Evolutionary conservation across 768 basidiomycete genomes (phyloP).

Genomic region (Lactarius tabidus): DNA sequence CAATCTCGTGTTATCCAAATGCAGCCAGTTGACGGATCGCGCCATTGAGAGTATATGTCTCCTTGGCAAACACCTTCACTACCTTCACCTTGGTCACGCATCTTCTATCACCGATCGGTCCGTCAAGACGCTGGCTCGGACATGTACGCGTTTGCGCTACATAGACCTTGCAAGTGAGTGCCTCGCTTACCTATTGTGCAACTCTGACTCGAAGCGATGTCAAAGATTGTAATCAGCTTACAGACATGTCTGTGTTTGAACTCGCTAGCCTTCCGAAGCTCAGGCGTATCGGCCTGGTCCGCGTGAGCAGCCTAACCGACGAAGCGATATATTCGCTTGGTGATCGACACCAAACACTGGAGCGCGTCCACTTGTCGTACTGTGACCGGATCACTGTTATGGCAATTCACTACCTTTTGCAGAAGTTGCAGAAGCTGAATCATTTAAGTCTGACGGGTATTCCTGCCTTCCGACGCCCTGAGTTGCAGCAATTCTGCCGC

Average conservation of each 20-base stretch:
- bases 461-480: conserved; percentile 77
- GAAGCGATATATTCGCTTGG: conserved; percentile 87
- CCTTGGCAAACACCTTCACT: conserved; percentile 90
- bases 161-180: conserved; percentile 92
- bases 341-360: conserved; percentile 79
- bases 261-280: conserved; percentile 84
- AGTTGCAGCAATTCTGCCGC: conserved; percentile 87
- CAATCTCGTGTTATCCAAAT: conserved; percentile 85
- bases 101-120: conserved; percentile 85
- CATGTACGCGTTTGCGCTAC: conserved; percentile 88
- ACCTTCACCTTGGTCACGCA: conserved; percentile 93
- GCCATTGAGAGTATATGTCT: conserved; percentile 79
- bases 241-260: conserved; percentile 93
- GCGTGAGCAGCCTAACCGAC: conserved; percentile 90
- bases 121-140: conserved; percentile 75
- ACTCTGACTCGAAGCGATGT: conserved; percentile 18
- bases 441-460: conserved; percentile 99
- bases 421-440: conserved; percentile 84
- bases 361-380: conserved; percentile 95
- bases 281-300: conserved; percentile 90
- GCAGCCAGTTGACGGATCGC: conserved; percentile 70
- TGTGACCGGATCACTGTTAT: conserved; percentile 93
- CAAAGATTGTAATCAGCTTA: conserved; percentile 78
- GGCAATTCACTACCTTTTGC: conserved; percentile 86
- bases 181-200: neutral